Base-by-base conservation (phyloP, 176 grass and related monocot species). In the Alloteropsis semialata region DNA sequence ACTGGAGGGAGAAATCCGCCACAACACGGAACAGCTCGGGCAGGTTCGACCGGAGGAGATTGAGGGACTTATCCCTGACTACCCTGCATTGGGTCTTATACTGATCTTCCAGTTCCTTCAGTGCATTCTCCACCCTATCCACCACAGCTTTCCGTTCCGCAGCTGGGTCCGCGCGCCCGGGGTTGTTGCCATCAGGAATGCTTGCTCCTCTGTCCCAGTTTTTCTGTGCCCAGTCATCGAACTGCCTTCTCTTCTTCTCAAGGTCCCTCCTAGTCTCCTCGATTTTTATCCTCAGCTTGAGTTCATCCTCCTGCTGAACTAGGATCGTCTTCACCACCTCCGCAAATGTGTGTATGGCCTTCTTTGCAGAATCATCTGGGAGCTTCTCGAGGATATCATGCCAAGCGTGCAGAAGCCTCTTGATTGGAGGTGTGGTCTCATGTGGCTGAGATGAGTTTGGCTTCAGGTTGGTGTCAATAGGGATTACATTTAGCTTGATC, bases 11-110 rank as follows among this genome's bases (percentile, higher is more conserved):
- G 51, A 97, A 97, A 0, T 97, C 80, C 2, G 60, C 79, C 27
- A 94, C 75, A 14, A 6, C 39, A 0, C 73, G 44, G 75, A 94
- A 94, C 30, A 94, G 85, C 66, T 88, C 89, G 0, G 87, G 94
- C 88, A 97, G 66, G 71, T 84, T 89, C 17, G 65, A 85, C 62
- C 76, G 65, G 22, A 97, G 85, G 73, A 89, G 89, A 46, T 16
- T 71, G 46, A 97, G 85, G 51, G 94, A 92, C 21, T 97, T 97
- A 81, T 97, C 94, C 65, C 92, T 94, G n/a, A 92, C 94, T 3
- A 75, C 27, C 76, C 50, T 88, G 55, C 92, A 97, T 30, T 94
- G 92, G 67, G 34, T 88, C 2, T 4, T 62, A 59, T 89, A 73
- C 21, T 48, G 44, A 41, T 74, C 85, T 19, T 97, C 91, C 71